Evolutionary conservation across 2,329 filamentous ascomycete species (phyloP).

Genomic region (Tricladium varicosporioides): DNA sequence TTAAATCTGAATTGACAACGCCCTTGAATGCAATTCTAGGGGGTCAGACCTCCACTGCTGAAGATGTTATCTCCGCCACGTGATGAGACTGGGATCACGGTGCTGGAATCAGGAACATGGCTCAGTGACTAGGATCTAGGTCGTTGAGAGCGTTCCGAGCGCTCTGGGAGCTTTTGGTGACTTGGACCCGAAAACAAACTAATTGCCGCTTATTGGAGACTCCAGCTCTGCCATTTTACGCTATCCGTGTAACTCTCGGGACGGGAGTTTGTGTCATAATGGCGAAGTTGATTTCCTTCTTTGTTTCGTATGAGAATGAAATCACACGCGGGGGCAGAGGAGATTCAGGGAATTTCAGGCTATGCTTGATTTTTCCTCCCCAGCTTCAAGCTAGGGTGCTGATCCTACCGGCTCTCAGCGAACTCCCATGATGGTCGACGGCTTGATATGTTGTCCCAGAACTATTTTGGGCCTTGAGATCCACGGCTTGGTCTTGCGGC

Average conservation of each 20-base stretch:
- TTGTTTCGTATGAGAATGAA: constrained; percentile 4
- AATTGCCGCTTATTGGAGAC: background rate
- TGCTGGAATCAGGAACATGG: background rate
- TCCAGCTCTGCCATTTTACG: background rate
- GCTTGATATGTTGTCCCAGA: background rate
- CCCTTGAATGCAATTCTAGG: background rate
- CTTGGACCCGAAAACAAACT: too few species aligned
- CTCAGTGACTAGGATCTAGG: background rate
- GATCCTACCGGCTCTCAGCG: background rate
- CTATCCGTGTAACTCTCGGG: constrained; percentile 12
- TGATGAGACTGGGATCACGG: constrained; percentile 1
- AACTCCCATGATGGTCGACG: background rate
- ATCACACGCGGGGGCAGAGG: background rate
- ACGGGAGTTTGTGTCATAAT: constrained; percentile 14
- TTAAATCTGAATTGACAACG: constrained; percentile 6
- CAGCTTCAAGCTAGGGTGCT: background rate
- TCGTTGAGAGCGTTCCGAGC: background rate
- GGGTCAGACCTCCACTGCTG: constrained; percentile 4
- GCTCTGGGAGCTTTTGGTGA: background rate
- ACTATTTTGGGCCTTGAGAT: constrained; percentile 3
- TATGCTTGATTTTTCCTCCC: background rate
- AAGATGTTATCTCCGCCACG: constrained; percentile 10
- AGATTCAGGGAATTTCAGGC: background rate
- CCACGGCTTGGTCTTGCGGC: constrained; percentile 7
- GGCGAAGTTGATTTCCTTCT: constrained; percentile 10